Evolutionary conservation across 768 basidiomycete genomes (phyloP), one percentile per base, ranked within the genome.

Genomic region (Mycena olivaceomarginata): DNA sequence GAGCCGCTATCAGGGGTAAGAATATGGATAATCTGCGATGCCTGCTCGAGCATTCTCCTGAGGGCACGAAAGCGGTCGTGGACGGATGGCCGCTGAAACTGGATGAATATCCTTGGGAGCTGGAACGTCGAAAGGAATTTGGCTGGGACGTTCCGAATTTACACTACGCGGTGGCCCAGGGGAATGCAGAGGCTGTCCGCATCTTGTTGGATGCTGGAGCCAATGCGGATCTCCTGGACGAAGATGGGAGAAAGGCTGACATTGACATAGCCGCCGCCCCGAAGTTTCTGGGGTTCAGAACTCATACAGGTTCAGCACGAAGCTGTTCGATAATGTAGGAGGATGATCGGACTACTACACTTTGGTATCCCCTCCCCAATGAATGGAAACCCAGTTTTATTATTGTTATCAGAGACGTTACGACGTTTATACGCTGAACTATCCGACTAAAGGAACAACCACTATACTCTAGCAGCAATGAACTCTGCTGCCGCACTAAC

Each of bases 111-210:
- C n/a, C 46, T 2, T 56, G 67, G 48, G 46, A 57, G 25, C 8
- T 62, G 4, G 62, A 65, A 15, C 9, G 20, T 1, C 37, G 67
- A 62, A 56, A 16, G 60, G 41, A 56, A 8, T 3, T 3, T 41
- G 60, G 74, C 10, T 75, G 74, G 74, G 67, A 70, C 13, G 68
- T 70, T 46, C 74, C 62, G 12, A 64, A 75, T 39, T 51, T 75
- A n/a, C 74, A 75, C n/a, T 75, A 69, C 51, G 74, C 68, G 7
- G 68, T 25, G n/a, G 43, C 25, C 1, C 3, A 63, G 25, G 51
- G 62, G 1, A 65, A 53, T 18, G 9, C 2, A 8, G 57, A 69
- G 10, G 74, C 74, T 31, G 40, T 75, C 22, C 57, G 53, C 5
- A 75, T 70, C 4, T 39, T 75, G 41, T 39, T 75, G 46, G 48